phyloP scores from a whole-genome alignment of 352 stramenopile genomes.

The Aphanomyces astaci region DNA sequence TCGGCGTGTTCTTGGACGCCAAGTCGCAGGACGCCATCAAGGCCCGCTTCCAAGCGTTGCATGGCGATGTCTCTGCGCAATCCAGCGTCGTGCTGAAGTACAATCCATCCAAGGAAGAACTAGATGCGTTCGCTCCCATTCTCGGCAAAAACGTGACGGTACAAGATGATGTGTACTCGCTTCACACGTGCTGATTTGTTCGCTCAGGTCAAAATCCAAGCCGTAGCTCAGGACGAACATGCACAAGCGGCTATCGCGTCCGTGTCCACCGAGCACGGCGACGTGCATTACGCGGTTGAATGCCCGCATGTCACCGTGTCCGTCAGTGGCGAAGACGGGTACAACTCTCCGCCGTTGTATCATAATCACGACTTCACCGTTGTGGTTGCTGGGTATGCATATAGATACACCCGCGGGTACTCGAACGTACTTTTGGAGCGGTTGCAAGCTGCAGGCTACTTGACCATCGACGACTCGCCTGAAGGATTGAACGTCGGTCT shows the following conservation, averaged over 20 bases:
- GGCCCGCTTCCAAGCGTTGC: slow-evolving; percentile 51
- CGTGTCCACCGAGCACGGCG: slow-evolving; percentile 54
- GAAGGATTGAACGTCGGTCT: slow-evolving; percentile 13
- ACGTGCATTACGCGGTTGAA: slow-evolving; percentile 32
- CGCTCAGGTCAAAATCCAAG: slow-evolving; percentile 37
- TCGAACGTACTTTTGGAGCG: slow-evolving; percentile 71
- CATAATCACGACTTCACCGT: no score
- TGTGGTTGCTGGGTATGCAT: no score
- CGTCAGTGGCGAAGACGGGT: slow-evolving; percentile 35
- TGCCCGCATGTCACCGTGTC: slow-evolving; percentile 56
- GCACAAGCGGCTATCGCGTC: slow-evolving; percentile 60
- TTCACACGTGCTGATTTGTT: no score
- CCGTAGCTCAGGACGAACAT: slow-evolving; percentile 52
- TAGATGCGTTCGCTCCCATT: slow-evolving; percentile 64
- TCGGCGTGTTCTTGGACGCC: slow-evolving; percentile 68
- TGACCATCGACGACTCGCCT: slow-evolving; percentile 35
- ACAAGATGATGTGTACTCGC: not conserved
- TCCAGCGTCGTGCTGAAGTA: slow-evolving; percentile 64
- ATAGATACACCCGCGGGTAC: slow-evolving; percentile 36
- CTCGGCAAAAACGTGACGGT: slow-evolving; percentile 47
- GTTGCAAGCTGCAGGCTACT: slow-evolving; percentile 50
- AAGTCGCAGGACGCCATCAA: slow-evolving; percentile 41
- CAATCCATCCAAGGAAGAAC: slow-evolving; percentile 59
- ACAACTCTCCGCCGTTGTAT: not conserved
- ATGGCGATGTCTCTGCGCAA: slow-evolving; percentile 27